phyloP scores from a whole-genome alignment of 345 rosid genomes.

The Schrenkiella parvula region DNA sequence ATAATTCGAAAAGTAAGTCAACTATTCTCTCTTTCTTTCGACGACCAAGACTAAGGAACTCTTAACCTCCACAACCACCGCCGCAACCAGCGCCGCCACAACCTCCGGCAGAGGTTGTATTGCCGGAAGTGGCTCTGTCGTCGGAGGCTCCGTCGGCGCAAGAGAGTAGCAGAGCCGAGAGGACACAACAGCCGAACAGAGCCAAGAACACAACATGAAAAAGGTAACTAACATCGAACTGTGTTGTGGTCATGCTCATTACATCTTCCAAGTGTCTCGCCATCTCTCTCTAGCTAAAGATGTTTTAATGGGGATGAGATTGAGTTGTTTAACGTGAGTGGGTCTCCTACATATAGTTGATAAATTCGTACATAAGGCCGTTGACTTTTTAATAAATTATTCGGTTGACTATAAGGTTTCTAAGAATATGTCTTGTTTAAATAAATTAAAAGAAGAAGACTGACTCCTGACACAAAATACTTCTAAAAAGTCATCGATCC shows the following conservation, averaged over 20 bases:
- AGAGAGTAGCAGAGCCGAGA: constrained; percentile 49
- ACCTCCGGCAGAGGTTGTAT: constrained; percentile 30
- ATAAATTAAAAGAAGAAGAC: not conserved
- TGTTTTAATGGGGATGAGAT: constrained; percentile 7
- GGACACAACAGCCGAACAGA: constrained; percentile 39
- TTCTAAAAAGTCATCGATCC: not conserved
- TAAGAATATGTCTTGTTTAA: not conserved
- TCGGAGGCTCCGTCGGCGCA: constrained; percentile 51
- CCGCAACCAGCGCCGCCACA: constrained; percentile 50
- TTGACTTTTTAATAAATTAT: not conserved
- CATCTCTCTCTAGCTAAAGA: constrained; percentile 23
- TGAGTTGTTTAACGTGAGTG: constrained; percentile 16
- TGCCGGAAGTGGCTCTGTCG: constrained; percentile 20
- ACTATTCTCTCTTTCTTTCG: not conserved
- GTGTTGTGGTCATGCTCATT: constrained; percentile 22
- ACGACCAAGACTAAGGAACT: not conserved
- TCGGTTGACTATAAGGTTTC: not conserved
- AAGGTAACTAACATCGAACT: constrained; percentile 21
- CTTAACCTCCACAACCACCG: constrained; percentile 44
- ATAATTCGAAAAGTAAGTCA: not conserved
- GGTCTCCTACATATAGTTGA: constrained; percentile 17
- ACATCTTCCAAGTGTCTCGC: constrained; percentile 32
- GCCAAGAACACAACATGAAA: constrained; percentile 37
- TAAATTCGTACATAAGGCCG: not conserved
- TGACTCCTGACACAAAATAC: not conserved